A percentile compares a stretch with the other conserved stretches of the same genome.
phyloP scores from a whole-genome alignment of 2,329 filamentous ascomycete genomes.

The Fusarium beomiforme region DNA sequence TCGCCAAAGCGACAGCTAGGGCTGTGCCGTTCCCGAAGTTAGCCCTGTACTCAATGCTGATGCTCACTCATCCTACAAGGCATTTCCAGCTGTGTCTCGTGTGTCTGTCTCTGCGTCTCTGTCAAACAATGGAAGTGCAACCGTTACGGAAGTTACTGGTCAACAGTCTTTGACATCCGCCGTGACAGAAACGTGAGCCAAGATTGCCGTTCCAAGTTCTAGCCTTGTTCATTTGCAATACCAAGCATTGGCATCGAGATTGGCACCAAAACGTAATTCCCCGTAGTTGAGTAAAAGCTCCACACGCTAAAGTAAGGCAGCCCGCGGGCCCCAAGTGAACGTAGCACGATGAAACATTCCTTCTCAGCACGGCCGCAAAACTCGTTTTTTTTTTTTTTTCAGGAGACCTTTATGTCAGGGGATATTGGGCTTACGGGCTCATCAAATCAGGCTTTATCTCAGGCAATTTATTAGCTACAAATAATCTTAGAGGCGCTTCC shows the following conservation, averaged over 20 bases:
- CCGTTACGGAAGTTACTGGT: background rate
- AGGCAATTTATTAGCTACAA: background rate
- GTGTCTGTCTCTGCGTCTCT: too few species aligned
- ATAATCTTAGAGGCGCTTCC: background rate
- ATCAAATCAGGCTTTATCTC: background rate
- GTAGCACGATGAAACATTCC: constrained; percentile 27
- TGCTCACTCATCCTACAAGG: background rate
- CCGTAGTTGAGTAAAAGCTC: background rate
- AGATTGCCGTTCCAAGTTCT: background rate
- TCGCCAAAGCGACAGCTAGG: constrained; percentile 2
- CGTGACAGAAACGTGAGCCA: background rate
- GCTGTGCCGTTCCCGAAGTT: constrained; percentile 18
- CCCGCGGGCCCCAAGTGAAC: background rate
- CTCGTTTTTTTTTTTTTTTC: background rate
- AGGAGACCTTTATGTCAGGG: background rate
- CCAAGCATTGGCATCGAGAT: background rate
- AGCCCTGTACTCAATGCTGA: background rate
- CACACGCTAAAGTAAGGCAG: background rate
- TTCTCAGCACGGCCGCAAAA: background rate
- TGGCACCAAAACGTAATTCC: background rate
- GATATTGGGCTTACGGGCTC: background rate
- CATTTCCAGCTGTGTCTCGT: background rate
- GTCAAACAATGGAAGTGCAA: background rate
- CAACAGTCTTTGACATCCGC: background rate
- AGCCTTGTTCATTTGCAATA: background rate